Evolutionary conservation across 441 rosid species (phyloP).

Genomic region (Capsella rubella): DNA sequence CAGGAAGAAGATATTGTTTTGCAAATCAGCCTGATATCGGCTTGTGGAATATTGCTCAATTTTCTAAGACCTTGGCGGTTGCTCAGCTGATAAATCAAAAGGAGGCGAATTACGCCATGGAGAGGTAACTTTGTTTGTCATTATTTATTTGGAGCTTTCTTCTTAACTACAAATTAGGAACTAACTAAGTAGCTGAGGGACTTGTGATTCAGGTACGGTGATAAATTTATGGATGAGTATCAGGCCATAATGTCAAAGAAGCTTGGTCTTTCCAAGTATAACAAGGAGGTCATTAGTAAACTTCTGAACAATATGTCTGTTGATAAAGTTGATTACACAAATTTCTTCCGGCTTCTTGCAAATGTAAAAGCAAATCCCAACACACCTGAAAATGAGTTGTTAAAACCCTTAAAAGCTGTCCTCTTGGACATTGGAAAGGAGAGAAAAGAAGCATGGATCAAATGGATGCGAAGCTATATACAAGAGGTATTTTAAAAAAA

Average conservation of each 20-base stretch:
- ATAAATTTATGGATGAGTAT: slow-evolving; percentile 95
- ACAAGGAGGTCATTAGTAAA: slow-evolving; percentile 81
- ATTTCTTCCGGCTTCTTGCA: slow-evolving; percentile 88
- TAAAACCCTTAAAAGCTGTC: slow-evolving; percentile 85
- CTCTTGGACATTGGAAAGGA: slow-evolving; percentile 95
- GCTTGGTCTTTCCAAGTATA: slow-evolving; percentile 94
- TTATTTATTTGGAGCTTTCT: neutral
- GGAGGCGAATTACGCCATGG: slow-evolving; percentile 94
- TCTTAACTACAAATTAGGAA: neutral
- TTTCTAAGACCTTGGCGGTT: slow-evolving; percentile 66
- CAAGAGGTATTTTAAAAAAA: slow-evolving; percentile 67
- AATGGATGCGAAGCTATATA: slow-evolving; percentile 83
- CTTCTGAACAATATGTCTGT: slow-evolving; percentile 95
- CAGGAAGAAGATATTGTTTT: slow-evolving; percentile 94
- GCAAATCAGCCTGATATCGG: slow-evolving; percentile 98
- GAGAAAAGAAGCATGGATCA: slow-evolving; percentile 92
- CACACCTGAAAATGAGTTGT: slow-evolving; percentile 66
- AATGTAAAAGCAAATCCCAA: slow-evolving; percentile 76
- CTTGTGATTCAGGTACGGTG: slow-evolving; percentile 70
- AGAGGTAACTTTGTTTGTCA: slow-evolving; percentile 56
- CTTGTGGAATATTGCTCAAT: slow-evolving; percentile 93
- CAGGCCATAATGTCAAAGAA: slow-evolving; percentile 91
- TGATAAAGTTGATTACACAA: slow-evolving; percentile 98
- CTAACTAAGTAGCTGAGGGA: slow-evolving; percentile 9
- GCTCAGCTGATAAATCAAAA: slow-evolving; percentile 82